Evolutionary conservation across 2,329 filamentous ascomycete genomes (phyloP), one percentile per base, ranked within the genome.

Genomic region (Epichloe sylvatica): DNA sequence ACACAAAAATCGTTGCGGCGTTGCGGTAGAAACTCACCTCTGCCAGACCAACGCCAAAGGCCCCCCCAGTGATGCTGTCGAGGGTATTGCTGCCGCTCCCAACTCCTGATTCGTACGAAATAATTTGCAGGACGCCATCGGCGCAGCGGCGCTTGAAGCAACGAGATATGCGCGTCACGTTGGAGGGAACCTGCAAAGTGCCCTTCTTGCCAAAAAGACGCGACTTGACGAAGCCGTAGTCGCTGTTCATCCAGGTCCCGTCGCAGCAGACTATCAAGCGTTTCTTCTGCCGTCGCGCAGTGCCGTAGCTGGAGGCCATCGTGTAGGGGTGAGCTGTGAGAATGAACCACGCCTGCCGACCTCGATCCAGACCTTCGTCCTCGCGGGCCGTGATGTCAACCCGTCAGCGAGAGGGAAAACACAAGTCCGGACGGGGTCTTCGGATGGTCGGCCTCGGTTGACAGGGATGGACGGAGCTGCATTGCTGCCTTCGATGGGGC

Each of bases 101-200:
- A 30, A 81, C 76, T 19, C 78, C 78, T 8, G 76, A 75, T 58
- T 80, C 75, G 58, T 82, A 82, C 56, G 73, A 75, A 50, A 81
- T 73, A 54, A 81, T 72, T 59, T 81, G 78, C 40, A 76, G 67
- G 17, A 65, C 72, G 34, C 73, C 73, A 58, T 79, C 74, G 35
- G 59, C 64, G 57, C 72, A 75, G 38, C 60, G 65, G 37, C 71
- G 70, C 54, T 72, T 73, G 56, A 82, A 73, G 49, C 75, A 76
- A 38, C 77, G 72, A 12, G 75, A 74, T 49, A 82, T 75, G 21
- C 77, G 74, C 15, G 77, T 80, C 40, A 81, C 76, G 53, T 82
- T 81, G 46, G 77, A 79, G 0, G 76, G 74, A 17, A 75, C 62
- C 54, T 77, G 72, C 36, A 74, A 62, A 15, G 60, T 67, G n/a